Evolutionary conservation across 495 filamentous ascomycete species (phyloP).

Genomic region (Aspergillus conjunctus): DNA sequence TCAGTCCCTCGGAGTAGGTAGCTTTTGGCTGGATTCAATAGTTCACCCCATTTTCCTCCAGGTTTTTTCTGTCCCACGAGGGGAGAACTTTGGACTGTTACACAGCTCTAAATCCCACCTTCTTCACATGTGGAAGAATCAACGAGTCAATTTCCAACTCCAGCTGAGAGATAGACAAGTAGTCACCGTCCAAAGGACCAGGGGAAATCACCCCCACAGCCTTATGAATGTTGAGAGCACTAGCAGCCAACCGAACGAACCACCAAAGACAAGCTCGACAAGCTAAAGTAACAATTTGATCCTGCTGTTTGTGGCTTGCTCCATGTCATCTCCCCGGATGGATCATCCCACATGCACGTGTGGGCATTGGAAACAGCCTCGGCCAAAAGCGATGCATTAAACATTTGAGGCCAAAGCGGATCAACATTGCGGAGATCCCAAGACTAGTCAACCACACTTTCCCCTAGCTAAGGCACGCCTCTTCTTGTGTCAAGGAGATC

Average conservation of each 20-base stretch:
- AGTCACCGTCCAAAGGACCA: background rate
- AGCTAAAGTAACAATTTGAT: background rate
- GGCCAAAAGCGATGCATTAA: slow-evolving; percentile 4
- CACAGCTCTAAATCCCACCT: background rate
- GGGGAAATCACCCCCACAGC: background rate
- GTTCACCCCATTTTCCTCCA: background rate
- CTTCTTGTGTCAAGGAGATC: background rate
- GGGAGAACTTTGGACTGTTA: slow-evolving; percentile 5
- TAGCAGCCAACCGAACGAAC: background rate
- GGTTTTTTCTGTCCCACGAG: background rate
- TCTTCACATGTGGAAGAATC: slow-evolving; percentile 9
- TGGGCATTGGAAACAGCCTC: slow-evolving; percentile 13
- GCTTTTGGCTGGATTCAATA: background rate
- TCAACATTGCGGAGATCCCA: slow-evolving; percentile 5
- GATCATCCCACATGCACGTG: slow-evolving; percentile 16
- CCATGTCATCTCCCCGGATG: background rate
- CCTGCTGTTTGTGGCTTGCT: background rate
- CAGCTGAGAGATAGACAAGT: background rate
- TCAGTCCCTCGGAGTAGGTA: background rate
- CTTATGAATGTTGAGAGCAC: background rate
- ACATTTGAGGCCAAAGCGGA: slow-evolving; percentile 1
- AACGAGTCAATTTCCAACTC: background rate
- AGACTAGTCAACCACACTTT: background rate
- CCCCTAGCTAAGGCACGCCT: background rate
- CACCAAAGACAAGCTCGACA: background rate